phyloP scores from a whole-genome alignment of 352 stramenopile species.

The Phytophthora pseudosyringae region DNA sequence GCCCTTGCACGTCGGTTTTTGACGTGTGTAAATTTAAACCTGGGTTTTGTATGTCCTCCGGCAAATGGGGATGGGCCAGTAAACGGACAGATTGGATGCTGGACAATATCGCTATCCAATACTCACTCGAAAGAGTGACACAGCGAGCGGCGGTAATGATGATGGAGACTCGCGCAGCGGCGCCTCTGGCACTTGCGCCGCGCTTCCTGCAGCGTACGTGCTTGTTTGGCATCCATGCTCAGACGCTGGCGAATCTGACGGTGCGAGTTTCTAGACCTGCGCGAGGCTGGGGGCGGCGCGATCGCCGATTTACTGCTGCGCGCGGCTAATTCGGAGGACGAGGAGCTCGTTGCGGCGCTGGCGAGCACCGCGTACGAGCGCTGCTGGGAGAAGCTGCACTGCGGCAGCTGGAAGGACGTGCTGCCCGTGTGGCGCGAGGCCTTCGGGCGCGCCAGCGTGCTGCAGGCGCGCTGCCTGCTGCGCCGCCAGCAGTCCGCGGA shows the following conservation, averaged over 20 bases:
- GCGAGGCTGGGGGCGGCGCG: constrained; percentile 47
- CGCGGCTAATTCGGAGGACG: constrained; percentile 16
- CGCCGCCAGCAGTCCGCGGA: constrained; percentile 28
- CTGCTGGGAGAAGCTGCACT: constrained; percentile 80
- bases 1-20: constrained; percentile 21
- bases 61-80: constrained; percentile 5
- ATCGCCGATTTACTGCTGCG: constrained; percentile 50
- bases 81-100: constrained; percentile 29
- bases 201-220: constrained; percentile 39
- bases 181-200: constrained; percentile 17
- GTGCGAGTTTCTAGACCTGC: constrained; percentile 39
- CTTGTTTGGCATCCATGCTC: background rate
- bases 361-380: constrained; percentile 55
- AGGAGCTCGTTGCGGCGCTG: constrained; percentile 16
- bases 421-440: constrained; percentile 59
- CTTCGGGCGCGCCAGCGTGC: constrained; percentile 60
- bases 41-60: constrained; percentile 18
- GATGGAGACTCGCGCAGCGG: constrained; percentile 8
- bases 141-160: background rate
- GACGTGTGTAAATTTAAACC: constrained; percentile 21
- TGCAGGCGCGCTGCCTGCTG: constrained; percentile 54
- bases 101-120: background rate
- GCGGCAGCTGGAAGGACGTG: constrained; percentile 73
- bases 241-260: background rate
- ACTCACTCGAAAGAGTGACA: background rate